A percentile compares a stretch with the other conserved stretches of the same genome.
phyloP scores from a whole-genome alignment of 2,329 filamentous ascomycete species.

The Bipolaris bicolor region DNA sequence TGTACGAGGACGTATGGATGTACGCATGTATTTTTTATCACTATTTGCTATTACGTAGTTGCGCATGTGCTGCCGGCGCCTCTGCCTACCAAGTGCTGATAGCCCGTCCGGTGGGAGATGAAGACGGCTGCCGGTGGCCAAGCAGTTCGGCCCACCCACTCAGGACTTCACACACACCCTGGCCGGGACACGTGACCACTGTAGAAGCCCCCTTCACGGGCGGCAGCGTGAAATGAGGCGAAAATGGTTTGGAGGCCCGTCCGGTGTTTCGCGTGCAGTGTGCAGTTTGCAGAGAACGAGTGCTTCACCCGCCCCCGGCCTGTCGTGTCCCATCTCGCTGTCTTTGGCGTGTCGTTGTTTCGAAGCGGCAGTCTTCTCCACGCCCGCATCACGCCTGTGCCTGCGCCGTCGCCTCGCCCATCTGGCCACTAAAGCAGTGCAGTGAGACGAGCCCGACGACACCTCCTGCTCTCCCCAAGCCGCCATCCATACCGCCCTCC shows the following conservation, averaged over 20 bases:
- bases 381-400: conserved; percentile 31
- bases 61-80: not conserved
- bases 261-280: conserved; percentile 3
- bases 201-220: conserved; percentile 10
- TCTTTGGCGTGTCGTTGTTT: conserved; percentile 5
- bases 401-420: conserved; percentile 18
- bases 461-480: conserved; percentile 34
- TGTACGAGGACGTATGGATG: not conserved
- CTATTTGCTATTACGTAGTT: too few relatives aligned
- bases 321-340: not conserved
- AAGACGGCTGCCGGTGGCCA: too few relatives aligned
- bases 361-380: conserved; percentile 2
- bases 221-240: conserved; percentile 23
- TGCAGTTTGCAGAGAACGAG: not conserved
- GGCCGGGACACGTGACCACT: conserved; percentile 23
- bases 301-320: conserved; percentile 7
- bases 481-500: conserved; percentile 28
- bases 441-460: conserved; percentile 35
- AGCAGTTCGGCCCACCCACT: too few relatives aligned
- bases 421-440: conserved; percentile 37
- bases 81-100: too few relatives aligned
- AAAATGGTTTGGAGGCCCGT: conserved; percentile 10
- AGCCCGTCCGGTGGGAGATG: too few relatives aligned
- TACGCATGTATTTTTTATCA: too few relatives aligned
- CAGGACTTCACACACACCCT: not conserved